These are phyloP conservation scores for Tetrapisispora namnaoensis DNA, from an alignment of 805 yeast genomes.

Conservation along the genomic window DNA sequence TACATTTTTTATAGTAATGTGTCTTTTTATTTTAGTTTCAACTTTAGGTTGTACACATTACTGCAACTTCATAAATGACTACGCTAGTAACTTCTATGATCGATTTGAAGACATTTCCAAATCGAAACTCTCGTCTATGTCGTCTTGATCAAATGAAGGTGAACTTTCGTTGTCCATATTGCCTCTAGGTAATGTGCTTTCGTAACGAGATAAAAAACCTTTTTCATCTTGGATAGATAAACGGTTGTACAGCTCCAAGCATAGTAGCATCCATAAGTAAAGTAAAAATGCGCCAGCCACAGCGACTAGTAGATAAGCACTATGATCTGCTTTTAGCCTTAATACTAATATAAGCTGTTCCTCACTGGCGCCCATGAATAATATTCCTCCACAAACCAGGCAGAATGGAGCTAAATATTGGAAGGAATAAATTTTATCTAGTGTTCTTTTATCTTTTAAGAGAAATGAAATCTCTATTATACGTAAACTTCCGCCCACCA, in stretches of 20 bases:
- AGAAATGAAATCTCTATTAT: slow-evolving; percentile 73
- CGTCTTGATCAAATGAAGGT: neutral
- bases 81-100: neutral
- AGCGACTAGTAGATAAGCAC: slow-evolving; percentile 67
- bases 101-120: slow-evolving; percentile 1
- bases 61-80: neutral
- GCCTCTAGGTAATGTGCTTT: neutral
- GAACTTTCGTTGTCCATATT: neutral
- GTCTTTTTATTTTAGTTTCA: no score
- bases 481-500: slow-evolving; percentile 67
- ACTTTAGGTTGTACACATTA: neutral
- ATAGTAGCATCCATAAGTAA: slow-evolving; percentile 52
- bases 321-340: slow-evolving; percentile 72
- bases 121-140: slow-evolving; percentile 1
- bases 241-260: slow-evolving; percentile 48
- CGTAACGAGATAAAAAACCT: slow-evolving; percentile 10
- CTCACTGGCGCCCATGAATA: slow-evolving; percentile 90
- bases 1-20: neutral
- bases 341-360: slow-evolving; percentile 69
- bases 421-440: slow-evolving; percentile 50
- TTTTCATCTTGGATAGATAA: slow-evolving; percentile 18
- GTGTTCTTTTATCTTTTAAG: slow-evolving; percentile 47
- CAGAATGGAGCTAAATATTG: slow-evolving; percentile 84
- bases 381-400: slow-evolving; percentile 63
- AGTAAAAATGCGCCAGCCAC: slow-evolving; percentile 66